These are phyloP conservation scores for Trichophyton equinum DNA, from an alignment of 2,329 filamentous ascomycete genomes.

Conservation along the genomic window DNA sequence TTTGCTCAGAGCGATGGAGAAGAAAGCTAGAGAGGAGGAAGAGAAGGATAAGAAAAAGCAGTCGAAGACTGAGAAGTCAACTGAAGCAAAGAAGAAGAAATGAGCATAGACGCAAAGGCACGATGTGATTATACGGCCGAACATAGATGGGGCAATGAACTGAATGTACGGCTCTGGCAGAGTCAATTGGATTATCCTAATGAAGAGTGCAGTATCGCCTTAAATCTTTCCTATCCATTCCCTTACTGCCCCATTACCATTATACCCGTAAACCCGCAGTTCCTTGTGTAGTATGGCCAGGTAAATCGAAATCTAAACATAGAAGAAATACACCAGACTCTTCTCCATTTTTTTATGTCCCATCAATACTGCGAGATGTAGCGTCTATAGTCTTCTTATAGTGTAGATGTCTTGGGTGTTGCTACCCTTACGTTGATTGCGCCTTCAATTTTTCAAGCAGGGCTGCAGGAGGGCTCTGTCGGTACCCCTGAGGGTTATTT, in stretches of 20 bases:
- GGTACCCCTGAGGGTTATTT: constrained; percentile 93
- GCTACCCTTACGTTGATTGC: neutral
- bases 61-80: constrained; percentile 7
- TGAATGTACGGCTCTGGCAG: neutral
- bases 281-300: neutral
- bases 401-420: neutral
- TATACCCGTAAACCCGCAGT: neutral
- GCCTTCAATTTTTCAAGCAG: constrained; percentile 45
- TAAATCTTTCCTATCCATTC: neutral
- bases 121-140: neutral
- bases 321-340: neutral
- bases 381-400: neutral
- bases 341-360: neutral
- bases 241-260: neutral
- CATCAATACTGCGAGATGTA: neutral
- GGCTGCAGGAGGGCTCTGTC: constrained; percentile 75
- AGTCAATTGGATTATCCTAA: neutral
- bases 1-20: constrained; percentile 44
- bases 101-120: neutral
- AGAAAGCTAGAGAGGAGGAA: constrained; percentile 35
- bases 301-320: neutral
- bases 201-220: neutral
- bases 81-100: neutral
- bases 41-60: constrained; percentile 13
- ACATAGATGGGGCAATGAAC: neutral